Evolutionary conservation across 1,284 basidiomycete genomes (phyloP).

Genomic region (Irpex lacteus): DNA sequence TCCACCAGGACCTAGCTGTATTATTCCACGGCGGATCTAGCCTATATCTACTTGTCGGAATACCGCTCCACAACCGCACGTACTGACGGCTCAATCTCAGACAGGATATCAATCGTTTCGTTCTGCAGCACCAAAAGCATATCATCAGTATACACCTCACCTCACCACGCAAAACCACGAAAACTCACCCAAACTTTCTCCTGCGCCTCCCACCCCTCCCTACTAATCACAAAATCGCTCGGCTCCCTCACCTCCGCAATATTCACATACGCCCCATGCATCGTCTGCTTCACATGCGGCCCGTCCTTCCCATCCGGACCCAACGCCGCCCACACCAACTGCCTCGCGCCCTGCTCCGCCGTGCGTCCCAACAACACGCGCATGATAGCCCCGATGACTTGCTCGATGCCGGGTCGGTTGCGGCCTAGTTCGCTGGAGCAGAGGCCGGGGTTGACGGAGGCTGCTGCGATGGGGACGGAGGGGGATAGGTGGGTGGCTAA

Average conservation of each 20-base stretch:
- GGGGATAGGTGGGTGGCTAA: not conserved
- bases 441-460: not conserved
- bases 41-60: not conserved
- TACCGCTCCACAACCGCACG: conserved; percentile 9
- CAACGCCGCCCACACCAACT: conserved; percentile 5
- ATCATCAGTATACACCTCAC: not conserved
- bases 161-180: too few relatives aligned
- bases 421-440: not conserved
- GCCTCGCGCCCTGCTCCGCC: conserved; percentile 4
- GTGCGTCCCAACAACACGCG: not conserved
- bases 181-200: conserved; percentile 7
- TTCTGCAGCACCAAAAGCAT: conserved; percentile 1
- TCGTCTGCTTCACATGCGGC: not conserved
- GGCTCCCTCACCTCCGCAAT: not conserved
- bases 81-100: conserved; percentile 10
- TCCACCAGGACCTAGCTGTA: too few relatives aligned
- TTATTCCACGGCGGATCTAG: not conserved
- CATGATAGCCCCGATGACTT: not conserved
- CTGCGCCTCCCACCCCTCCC: conserved; percentile 5
- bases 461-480: not conserved
- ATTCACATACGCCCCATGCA: conserved; percentile 6
- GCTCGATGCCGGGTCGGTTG: not conserved
- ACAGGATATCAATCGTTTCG: conserved; percentile 17
- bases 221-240: conserved; percentile 5
- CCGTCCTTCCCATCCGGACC: conserved; percentile 7